Percentiles rank a stretch among this genome's conserved stretches.
Evolutionary conservation across 305 asterid species (phyloP).

Genomic region (Salvia sclarea): DNA sequence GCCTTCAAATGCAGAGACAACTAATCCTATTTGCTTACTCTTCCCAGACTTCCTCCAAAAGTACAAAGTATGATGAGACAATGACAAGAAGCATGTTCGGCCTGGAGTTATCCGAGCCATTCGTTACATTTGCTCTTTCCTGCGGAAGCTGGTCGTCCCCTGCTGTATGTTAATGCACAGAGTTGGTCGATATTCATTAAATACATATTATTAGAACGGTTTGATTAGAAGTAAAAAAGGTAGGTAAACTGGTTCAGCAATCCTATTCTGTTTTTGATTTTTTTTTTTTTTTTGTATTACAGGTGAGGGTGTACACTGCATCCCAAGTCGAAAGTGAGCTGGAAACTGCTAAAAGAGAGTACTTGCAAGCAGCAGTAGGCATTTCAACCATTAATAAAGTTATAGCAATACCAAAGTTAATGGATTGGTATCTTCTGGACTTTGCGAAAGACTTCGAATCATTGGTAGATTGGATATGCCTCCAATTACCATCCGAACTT

Average conservation of each 20-base stretch:
- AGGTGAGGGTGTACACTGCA: slow-evolving; percentile 80
- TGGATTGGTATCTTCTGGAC: slow-evolving; percentile 80
- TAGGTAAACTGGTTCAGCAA: neutral
- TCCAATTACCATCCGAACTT: slow-evolving; percentile 59
- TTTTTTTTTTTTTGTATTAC: neutral
- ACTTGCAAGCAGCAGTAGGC: slow-evolving; percentile 69
- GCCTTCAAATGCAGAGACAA: neutral
- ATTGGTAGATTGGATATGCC: slow-evolving; percentile 76
- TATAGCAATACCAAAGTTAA: slow-evolving; percentile 61
- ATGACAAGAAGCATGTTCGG: slow-evolving; percentile 55
- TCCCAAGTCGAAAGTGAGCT: slow-evolving; percentile 65
- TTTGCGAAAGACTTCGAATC: slow-evolving; percentile 75
- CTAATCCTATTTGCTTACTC: slow-evolving; percentile 25
- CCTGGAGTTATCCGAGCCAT: slow-evolving; percentile 71
- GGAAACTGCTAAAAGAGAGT: slow-evolving; percentile 68
- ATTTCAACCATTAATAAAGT: slow-evolving; percentile 45
- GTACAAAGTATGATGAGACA: slow-evolving; percentile 54
- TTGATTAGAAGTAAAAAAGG: neutral
- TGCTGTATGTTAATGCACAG: slow-evolving; percentile 54
- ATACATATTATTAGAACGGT: neutral
- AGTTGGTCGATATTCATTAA: neutral
- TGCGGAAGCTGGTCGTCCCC: slow-evolving; percentile 94
- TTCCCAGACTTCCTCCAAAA: slow-evolving; percentile 58
- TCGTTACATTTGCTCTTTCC: slow-evolving; percentile 83
- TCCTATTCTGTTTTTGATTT: neutral